Conservation (phyloP, 2,329 filamentous ascomycete genomes). For the Xylaria sp. region DNA sequence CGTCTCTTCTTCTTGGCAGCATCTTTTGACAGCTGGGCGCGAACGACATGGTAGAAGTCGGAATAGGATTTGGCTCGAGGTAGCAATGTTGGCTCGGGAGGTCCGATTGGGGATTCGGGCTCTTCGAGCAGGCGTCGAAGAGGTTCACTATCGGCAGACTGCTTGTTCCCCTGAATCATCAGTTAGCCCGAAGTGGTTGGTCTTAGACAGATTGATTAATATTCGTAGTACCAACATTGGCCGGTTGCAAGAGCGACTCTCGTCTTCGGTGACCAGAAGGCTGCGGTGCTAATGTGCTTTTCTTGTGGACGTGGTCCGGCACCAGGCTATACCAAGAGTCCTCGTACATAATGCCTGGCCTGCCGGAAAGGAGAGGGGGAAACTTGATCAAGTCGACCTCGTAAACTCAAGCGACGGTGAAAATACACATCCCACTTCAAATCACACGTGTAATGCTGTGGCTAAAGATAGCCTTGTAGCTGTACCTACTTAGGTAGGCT, state of each 20-base stretch:
- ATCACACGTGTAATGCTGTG: slow-evolving; percentile 20
- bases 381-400: background rate
- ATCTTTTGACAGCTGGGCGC: slow-evolving; percentile 66
- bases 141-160: slow-evolving; percentile 63
- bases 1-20: slow-evolving; percentile 54
- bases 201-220: background rate
- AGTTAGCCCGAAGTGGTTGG: slow-evolving; percentile 34
- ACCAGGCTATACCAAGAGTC: slow-evolving; percentile 86
- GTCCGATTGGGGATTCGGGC: slow-evolving; percentile 63
- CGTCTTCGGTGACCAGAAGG: slow-evolving; percentile 69
- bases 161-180: slow-evolving; percentile 61
- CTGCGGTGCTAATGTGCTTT: slow-evolving; percentile 56
- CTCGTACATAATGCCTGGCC: slow-evolving; percentile 72
- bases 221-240: slow-evolving; percentile 62
- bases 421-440: slow-evolving; percentile 1
- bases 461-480: background rate
- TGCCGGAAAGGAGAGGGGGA: background rate
- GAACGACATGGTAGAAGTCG: slow-evolving; percentile 75
- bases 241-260: slow-evolving; percentile 74
- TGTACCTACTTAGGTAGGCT: too few relatives aligned
- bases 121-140: slow-evolving; percentile 70
- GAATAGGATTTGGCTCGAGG: slow-evolving; percentile 81
- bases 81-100: slow-evolving; percentile 72
- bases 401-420: slow-evolving; percentile 10
- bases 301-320: slow-evolving; percentile 67